Conservation (phyloP, 176 grass and related monocot genomes). For the Phragmites australis region DNA sequence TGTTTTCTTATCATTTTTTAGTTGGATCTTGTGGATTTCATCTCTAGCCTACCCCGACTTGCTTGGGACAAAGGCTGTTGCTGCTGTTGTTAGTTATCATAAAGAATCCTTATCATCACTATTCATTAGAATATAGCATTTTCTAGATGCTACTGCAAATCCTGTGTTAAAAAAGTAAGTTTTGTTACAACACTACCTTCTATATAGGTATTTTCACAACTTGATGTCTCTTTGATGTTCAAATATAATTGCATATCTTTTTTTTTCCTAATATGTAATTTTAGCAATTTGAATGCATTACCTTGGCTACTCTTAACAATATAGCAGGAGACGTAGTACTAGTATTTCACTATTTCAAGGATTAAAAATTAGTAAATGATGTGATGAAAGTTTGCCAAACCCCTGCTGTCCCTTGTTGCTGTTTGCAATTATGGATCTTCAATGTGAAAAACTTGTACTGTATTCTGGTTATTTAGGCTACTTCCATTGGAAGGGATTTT, state of each 20-base stretch:
- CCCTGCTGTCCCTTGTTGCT: background rate
- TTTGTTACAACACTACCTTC: background rate
- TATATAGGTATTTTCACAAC: background rate
- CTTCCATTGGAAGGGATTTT: background rate
- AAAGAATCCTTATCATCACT: background rate
- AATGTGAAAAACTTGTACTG: background rate
- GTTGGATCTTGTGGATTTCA: no score
- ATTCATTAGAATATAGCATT: constrained; percentile 13
- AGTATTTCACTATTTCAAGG: background rate
- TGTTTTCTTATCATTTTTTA: no score
- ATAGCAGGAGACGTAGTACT: background rate
- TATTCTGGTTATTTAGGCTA: constrained; percentile 8
- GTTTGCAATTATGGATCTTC: constrained; percentile 8
- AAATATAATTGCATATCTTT: constrained; percentile 1
- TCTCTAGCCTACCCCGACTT: no score
- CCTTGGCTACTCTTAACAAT: background rate
- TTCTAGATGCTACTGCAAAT: constrained; percentile 2
- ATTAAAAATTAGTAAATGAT: constrained; percentile 9
- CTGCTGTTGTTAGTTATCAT: background rate
- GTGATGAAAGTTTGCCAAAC: background rate
- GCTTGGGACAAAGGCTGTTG: no score
- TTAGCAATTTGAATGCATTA: background rate
- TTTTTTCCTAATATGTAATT: background rate
- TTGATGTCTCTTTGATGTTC: background rate
- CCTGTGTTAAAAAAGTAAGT: background rate